Conservation (phyloP, 2,329 filamentous ascomycete genomes). For the Davidsoniella eucalypti region DNA sequence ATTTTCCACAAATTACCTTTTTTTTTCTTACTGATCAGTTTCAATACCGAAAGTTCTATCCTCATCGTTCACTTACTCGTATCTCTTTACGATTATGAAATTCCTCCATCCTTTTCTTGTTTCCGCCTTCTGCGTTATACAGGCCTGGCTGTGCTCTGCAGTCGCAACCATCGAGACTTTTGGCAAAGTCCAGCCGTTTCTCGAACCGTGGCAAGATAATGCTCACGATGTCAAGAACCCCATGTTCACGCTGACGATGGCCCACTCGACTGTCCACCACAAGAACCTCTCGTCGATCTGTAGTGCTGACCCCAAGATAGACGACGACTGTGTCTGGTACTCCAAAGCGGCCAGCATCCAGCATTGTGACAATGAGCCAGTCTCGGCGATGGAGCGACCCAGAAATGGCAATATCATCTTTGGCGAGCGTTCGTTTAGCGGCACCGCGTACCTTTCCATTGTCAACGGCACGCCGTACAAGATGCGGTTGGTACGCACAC, state of each 20-base stretch:
- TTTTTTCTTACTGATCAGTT: too few species aligned
- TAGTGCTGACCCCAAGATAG: conserved; percentile 1
- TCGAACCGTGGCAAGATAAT: not conserved
- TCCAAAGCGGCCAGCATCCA: conserved; percentile 3
- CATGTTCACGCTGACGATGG: conserved; percentile 5
- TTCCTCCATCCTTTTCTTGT: too few species aligned
- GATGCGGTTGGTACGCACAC: conserved; percentile 3
- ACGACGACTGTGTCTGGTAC: conserved; percentile 6
- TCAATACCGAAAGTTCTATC: too few species aligned
- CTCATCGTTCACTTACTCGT: too few species aligned
- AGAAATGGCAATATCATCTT: conserved; percentile 1
- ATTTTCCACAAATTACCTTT: too few species aligned
- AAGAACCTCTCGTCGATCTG: not conserved
- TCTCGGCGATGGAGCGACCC: not conserved
- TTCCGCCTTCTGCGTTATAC: too few species aligned
- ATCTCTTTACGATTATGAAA: too few species aligned
- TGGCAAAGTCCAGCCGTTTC: conserved; percentile 6
- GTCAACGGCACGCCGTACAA: conserved; percentile 9
- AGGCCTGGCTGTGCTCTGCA: too few species aligned
- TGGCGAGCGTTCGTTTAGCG: conserved; percentile 7
- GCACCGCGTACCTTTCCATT: conserved; percentile 5
- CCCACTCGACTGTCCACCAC: not conserved
- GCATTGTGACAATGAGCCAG: conserved; percentile 3
- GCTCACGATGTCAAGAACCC: not conserved
- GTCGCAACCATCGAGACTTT: not conserved